Percentiles rank a stretch among this genome's conserved stretches.
Conservation (phyloP, 2,329 filamentous ascomycete genomes). For the Capronia coronata region DNA sequence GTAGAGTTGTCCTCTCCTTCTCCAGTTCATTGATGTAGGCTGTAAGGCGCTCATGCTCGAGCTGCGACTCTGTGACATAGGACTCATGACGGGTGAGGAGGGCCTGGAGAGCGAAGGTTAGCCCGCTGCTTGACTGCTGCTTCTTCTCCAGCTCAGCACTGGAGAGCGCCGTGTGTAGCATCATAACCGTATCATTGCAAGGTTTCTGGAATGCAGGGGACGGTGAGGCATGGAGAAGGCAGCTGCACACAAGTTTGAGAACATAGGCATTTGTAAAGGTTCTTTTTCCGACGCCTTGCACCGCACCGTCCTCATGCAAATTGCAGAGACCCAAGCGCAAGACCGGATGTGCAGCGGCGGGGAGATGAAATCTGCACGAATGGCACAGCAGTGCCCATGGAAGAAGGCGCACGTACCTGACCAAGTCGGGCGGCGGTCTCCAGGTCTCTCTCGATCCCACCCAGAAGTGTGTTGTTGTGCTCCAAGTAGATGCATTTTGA, state of each 20-base stretch:
- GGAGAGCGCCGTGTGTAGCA: background rate
- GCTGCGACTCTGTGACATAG: conserved; percentile 87
- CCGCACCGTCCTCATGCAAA: conserved; percentile 3
- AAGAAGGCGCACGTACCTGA: conserved; percentile 61
- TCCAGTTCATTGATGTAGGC: conserved; percentile 67
- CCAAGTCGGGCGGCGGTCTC: conserved; percentile 79
- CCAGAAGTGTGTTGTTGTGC: conserved; percentile 71
- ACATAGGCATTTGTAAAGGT: background rate
- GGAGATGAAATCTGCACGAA: background rate
- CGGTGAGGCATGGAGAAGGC: background rate
- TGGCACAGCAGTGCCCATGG: conserved; percentile 1
- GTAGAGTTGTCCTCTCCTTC: conserved; percentile 63
- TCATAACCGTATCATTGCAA: conserved; percentile 6
- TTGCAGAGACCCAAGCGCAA: conserved; percentile 8
- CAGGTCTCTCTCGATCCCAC: conserved; percentile 80
- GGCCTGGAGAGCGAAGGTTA: conserved; percentile 74
- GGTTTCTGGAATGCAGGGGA: background rate
- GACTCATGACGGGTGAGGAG: conserved; percentile 86
- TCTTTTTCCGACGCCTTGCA: background rate
- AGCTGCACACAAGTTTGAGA: background rate
- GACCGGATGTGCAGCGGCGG: background rate
- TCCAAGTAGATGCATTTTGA: conserved; percentile 70
- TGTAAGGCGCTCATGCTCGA: conserved; percentile 68
- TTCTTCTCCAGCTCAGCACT: conserved; percentile 4
- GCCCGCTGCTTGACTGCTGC: conserved; percentile 34